Evolutionary conservation across 495 filamentous ascomycete species (phyloP).

Genomic region (Lophiotrema nucula): DNA sequence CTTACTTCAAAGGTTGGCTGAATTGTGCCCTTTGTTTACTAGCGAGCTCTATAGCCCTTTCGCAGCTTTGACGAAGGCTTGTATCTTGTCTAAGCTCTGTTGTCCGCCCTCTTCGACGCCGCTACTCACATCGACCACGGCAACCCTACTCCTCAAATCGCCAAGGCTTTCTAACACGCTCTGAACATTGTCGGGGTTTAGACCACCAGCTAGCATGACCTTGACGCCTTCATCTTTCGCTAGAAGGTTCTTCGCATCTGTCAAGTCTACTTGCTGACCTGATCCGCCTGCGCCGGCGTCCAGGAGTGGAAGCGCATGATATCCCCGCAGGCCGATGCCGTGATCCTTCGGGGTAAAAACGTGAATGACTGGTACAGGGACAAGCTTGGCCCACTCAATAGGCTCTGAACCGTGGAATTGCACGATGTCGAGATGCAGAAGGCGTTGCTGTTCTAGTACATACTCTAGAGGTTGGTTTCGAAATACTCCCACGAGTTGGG

Average conservation of each 20-base stretch:
- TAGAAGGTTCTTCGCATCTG: conserved; percentile 61
- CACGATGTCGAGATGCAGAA: conserved; percentile 81
- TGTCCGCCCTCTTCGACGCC: conserved; percentile 79
- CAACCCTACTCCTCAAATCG: conserved; percentile 55
- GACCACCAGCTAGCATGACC: conserved; percentile 79
- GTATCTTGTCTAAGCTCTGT: conserved; percentile 81
- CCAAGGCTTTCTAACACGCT: conserved; percentile 59
- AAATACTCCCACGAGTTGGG: conserved; percentile 91
- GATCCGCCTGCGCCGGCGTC: conserved; percentile 84
- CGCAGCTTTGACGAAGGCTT: conserved; percentile 61
- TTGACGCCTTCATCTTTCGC: conserved; percentile 61
- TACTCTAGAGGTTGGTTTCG: conserved; percentile 83
- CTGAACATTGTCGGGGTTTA: conserved; percentile 72
- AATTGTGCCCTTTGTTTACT: no score
- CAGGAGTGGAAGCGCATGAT: conserved; percentile 77
- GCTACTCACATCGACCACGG: conserved; percentile 89
- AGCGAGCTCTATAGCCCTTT: conserved; percentile 18
- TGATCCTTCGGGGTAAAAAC: conserved; percentile 72
- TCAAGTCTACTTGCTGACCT: conserved; percentile 69
- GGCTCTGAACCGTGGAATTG: conserved; percentile 92
- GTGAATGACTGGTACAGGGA: conserved; percentile 87
- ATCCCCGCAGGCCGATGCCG: conserved; percentile 70
- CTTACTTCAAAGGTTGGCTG: no score
- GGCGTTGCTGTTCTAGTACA: conserved; percentile 69
- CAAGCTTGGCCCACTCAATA: conserved; percentile 80